Evolutionary conservation across 2,329 filamentous ascomycete genomes (phyloP), one percentile per base, ranked within the genome.

Genomic region (Metarhizium robertsii): DNA sequence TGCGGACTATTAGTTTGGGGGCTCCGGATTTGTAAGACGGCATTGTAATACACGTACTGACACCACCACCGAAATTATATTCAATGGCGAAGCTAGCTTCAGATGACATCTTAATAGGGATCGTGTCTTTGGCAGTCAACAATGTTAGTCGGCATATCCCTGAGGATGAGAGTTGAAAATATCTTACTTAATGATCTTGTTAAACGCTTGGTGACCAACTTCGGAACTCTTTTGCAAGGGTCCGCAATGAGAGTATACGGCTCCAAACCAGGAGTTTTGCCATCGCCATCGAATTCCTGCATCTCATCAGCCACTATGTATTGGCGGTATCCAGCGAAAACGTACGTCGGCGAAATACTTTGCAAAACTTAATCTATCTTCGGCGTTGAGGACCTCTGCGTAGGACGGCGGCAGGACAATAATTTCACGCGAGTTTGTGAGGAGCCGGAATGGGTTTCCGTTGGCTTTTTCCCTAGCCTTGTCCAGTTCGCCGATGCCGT

Each of bases 351-450:
- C 54, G 36, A 58, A 58, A 48, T 58, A 58, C 25, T 38, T 55
- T 40, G 56, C 53, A 45, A 58, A 58, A 34, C 56, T 58, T 49
- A 58, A 16, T 32, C 54, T 47, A 25, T 53, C 47, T 30, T 58
- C 56, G 13, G 43, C 43, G 30, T 11, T 20, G 36, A 58, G 56
- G 11, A 52, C n/a, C 25, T 58, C 36, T 45, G 54, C 56, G 38
- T 58, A 58, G 7, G 53, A 54, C 2, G 56, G 56, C 4, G 56
- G 56, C 13, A 58, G 56, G 34, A 58, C 56, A 30, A 58, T 20
- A 5, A 58, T 56, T 25, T 55, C 56, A n/a, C 56, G 53, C 20
- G 56, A 53, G 36, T 58, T 58, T n/a, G 56, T 58, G 47, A 58
- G 56, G 29, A 58, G 32, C 3, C 56, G 56, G 36, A 58, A 58